Evolutionary conservation across 2,329 filamentous ascomycete species (phyloP).

Genomic region (Xylariaceae sp.): DNA sequence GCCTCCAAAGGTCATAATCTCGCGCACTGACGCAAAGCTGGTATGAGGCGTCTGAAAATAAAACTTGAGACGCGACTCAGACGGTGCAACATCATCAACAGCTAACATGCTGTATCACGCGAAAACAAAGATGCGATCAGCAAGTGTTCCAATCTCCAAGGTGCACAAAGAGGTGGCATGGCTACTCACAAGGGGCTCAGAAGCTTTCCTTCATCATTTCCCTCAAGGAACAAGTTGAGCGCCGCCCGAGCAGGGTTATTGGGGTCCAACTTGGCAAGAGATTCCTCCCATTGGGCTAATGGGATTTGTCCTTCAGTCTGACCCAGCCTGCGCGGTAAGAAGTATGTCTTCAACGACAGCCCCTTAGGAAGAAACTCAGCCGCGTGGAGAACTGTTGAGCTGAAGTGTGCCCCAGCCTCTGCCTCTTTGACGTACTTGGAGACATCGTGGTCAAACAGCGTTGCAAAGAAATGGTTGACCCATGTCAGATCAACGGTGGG

Average conservation of each 20-base stretch:
- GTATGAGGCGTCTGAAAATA: constrained; percentile 21
- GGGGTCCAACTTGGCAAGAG: constrained; percentile 4
- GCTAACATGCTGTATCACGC: constrained; percentile 4
- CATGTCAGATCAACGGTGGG: constrained; percentile 16
- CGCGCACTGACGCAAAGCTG: constrained; percentile 20
- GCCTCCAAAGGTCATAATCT: constrained; percentile 26
- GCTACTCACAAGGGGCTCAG: constrained; percentile 12
- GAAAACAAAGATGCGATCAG: not conserved
- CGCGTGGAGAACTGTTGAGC: constrained; percentile 7
- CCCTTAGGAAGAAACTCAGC: constrained; percentile 8
- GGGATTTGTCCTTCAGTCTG: not conserved
- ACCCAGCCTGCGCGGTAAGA: constrained; percentile 13
- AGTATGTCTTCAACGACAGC: constrained; percentile 21
- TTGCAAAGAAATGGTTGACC: constrained; percentile 15
- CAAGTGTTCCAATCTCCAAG: too few species aligned
- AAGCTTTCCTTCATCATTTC: constrained; percentile 10
- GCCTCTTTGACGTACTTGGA: constrained; percentile 8
- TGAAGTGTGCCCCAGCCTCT: constrained; percentile 1
- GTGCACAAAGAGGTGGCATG: too few species aligned
- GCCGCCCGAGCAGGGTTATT: constrained; percentile 10
- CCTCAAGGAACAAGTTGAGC: constrained; percentile 9
- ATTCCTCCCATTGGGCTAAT: constrained; percentile 5
- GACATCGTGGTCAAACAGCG: constrained; percentile 12
- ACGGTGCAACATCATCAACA: constrained; percentile 11
- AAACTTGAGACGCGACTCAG: constrained; percentile 16